A percentile compares a stretch with the other conserved stretches of the same genome.
Conservation (phyloP, 352 stramenopile genomes). For the Phytophthora podocarpi region DNA sequence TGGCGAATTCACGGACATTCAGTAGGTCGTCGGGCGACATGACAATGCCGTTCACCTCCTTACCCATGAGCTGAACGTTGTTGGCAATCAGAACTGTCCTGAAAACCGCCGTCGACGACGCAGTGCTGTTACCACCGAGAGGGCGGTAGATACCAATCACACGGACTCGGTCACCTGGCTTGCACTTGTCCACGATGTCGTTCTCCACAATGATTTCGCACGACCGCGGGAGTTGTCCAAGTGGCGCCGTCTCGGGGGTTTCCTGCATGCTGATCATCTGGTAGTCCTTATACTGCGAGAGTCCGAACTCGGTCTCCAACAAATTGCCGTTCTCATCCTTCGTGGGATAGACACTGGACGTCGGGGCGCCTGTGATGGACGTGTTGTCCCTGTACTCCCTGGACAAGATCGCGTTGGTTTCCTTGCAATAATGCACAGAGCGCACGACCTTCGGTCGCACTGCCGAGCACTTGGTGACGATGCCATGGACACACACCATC, state of each 20-base stretch:
- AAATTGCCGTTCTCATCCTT: conserved; percentile 96
- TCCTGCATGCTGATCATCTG: conserved; percentile 93
- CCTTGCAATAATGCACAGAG: conserved; percentile 98
- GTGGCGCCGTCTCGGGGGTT: conserved; percentile 94
- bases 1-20: conserved; percentile 93
- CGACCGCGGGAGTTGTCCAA: conserved; percentile 96
- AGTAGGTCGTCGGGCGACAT: conserved; percentile 92
- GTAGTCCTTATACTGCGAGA: conserved; percentile 99
- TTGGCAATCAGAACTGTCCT: conserved; percentile 97
- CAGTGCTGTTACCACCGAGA: conserved; percentile 79
- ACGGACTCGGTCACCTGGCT: conserved; percentile 97
- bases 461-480: conserved; percentile 98
- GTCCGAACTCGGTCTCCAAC: conserved; percentile 98
- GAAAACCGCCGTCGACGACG: conserved; percentile 92
- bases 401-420: conserved; percentile 92
- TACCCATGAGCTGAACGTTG: conserved; percentile 94
- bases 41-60: conserved; percentile 93
- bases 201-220: conserved; percentile 98
- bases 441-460: conserved; percentile 98
- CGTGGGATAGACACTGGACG: conserved; percentile 92
- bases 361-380: conserved; percentile 91
- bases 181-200: conserved; percentile 98
- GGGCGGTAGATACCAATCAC: conserved; percentile 96
- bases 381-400: conserved; percentile 98
- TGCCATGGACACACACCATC: conserved; percentile 98